Base-by-base conservation (phyloP, 2,329 filamentous ascomycete genomes). In the Epichloe gansuensis region DNA sequence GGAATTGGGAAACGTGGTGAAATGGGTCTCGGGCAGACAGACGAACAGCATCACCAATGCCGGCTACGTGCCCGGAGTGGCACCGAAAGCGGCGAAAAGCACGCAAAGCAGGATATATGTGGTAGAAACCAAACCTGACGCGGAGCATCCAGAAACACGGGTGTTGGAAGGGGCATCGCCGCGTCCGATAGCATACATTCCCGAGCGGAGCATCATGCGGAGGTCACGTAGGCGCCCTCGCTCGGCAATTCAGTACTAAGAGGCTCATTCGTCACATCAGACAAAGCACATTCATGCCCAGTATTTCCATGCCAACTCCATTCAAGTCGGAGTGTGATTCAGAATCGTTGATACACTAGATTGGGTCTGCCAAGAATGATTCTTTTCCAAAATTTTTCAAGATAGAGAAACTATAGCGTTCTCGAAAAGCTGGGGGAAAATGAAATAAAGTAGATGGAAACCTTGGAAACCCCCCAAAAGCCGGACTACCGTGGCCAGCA, bases 1-100 rank as follows among this genome's bases (percentile, higher is more conserved):
- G 6, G 70, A 73, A 56, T 58, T 74, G 43, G 64, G 65, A 23
- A 68, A 66, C 53, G 51, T 68, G 11, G 42, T 60, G 21, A 52
- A 56, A 5, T 67, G 65, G 65, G 44, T 65, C 13, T 51, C 58
- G n/a, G 57, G 61, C 38, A 56, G 55, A 49, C 50, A 47, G 25
- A 42, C 39, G 40, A 23, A 35, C 39, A 45, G 49, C 21, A 43
- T 47, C 15, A 13, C 48, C 8, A 53, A 47, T 21, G 42, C 34
- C 17, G 31, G 45, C 8, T 31, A 44, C 17, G 35, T 38, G 23
- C 35, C 31, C 12, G 44, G 49, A 9, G 31, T 51, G 31, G 25
- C 49, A 27, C 49, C 35, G 9, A 42, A 31, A 25, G 27, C 40
- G 49, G 25, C 36, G 35, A 42, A 51, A 25, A 25, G 21, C 27